Base-by-base conservation (phyloP, 2,329 filamentous ascomycete species). In the Escovopsis sp. region DNA sequence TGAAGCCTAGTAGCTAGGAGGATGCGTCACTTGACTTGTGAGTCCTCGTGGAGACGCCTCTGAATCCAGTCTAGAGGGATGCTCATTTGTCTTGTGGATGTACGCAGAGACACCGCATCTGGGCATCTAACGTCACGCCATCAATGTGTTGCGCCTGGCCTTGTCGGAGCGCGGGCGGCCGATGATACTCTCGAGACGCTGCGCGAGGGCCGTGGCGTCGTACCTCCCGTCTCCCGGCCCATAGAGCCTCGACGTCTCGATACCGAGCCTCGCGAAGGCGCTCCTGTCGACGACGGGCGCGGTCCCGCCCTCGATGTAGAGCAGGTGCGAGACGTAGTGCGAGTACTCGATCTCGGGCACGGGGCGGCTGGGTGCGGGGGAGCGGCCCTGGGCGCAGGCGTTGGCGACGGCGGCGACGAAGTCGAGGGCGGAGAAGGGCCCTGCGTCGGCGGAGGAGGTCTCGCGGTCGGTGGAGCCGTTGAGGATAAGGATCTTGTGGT, bases 391-490 rank as follows among this genome's bases (percentile, higher is more conserved):
- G 25, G 73, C 69, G 27, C 79, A 80, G 0, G 86, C 87, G 16
- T 74, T 70, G 0, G 75, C 75, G 32, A 96, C 79, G 0, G 88
- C 83, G 10, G 68, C 72, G 1, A 94, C 72, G 51, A 96, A 96
- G 48, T 93, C 86, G 0, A 73, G 59, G 0, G 83, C 88, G 0
- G 74, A 72, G 49, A 84, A 86, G 0, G 79, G 75, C 1, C 66
- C 42, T 21, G 9, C 5, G 21, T 8, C 9, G 21, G 21, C 21
- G 21, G 8, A 25, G 21, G 21, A 84, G 0, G 86, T 94, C 61
- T 96, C 88, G 9, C 88, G 76, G 50, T 96, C 88, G 0, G 80
- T 63, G 1, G 71, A 80, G 16, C 83, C 82, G 49, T 96, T 96
- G 5, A 94, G 62, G 18, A 94, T 81, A 7, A 94, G 61, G 14